Percentiles rank a stretch among this genome's conserved stretches.
phyloP scores from a whole-genome alignment of 768 basidiomycete species.

The Tephrocybe sp. region DNA sequence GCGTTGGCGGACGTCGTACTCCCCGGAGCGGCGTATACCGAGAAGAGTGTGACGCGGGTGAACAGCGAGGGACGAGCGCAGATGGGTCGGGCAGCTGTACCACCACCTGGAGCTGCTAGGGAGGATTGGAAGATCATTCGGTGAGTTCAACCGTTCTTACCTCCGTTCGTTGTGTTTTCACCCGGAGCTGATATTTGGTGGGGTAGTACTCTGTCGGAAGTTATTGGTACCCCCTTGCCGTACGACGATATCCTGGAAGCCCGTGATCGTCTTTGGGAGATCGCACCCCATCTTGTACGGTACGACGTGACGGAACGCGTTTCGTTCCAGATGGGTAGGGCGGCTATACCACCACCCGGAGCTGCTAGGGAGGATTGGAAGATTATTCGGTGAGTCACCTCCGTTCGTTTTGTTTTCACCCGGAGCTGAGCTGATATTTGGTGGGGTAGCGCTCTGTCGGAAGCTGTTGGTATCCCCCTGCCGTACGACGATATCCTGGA shows the following conservation, averaged over 20 bases:
- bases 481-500: constrained; percentile 87
- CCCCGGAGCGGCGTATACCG: constrained; percentile 92
- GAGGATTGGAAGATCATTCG: constrained; percentile 99
- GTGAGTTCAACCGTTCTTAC: no score
- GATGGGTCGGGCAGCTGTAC: constrained; percentile 86
- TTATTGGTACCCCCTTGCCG: constrained; percentile 75
- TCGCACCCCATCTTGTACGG: constrained; percentile 84
- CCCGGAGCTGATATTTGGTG: neutral
- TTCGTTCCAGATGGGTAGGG: constrained; percentile 78
- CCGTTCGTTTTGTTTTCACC: neutral
- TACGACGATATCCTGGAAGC: constrained; percentile 85
- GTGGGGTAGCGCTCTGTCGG: constrained; percentile 75
- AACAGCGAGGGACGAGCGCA: constrained; percentile 96
- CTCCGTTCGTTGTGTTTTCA: neutral
- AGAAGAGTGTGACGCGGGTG: constrained; percentile 86
- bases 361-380: constrained; percentile 97
- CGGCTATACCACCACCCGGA: constrained; percentile 93
- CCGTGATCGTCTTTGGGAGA: constrained; percentile 95
- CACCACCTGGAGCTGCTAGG: constrained; percentile 89
- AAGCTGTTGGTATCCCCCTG: constrained; percentile 74
- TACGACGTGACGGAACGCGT: constrained; percentile 81
- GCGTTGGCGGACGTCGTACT: constrained; percentile 96
- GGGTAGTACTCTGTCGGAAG: constrained; percentile 81
- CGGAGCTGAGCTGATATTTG: neutral
- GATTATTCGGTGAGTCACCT: constrained; percentile 69